Conservation (phyloP, 176 grass and related monocot species). For the Dendrocalamus sinicus region DNA sequence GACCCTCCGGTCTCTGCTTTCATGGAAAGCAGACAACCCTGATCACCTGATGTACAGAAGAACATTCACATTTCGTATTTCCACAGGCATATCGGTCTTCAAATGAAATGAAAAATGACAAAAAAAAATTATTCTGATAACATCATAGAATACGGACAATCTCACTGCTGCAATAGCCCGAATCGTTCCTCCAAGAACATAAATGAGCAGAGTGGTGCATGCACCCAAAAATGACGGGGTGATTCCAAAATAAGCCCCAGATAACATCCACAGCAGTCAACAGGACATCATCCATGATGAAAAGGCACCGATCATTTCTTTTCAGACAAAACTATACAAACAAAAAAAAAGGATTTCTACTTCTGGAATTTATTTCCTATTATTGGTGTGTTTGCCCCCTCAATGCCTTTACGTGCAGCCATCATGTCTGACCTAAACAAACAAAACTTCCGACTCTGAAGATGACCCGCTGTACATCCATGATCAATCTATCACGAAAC, state of each 20-base stretch:
- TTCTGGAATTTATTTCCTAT: conserved; percentile 44
- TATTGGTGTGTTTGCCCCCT: conserved; percentile 41
- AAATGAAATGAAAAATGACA: neutral
- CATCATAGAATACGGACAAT: neutral
- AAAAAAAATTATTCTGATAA: neutral
- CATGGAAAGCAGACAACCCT: too few species aligned
- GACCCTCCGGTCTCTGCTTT: too few species aligned
- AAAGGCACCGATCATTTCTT: conserved; percentile 17
- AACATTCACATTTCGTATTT: neutral
- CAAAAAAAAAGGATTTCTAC: conserved; percentile 35
- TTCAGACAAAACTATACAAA: conserved; percentile 48
- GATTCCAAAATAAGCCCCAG: conserved; percentile 25
- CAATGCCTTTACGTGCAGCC: conserved; percentile 29
- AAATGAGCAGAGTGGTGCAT: neutral
- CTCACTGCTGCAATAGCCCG: neutral
- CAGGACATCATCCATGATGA: conserved; percentile 1
- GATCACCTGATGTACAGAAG: neutral
- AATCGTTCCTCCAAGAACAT: conserved; percentile 19
- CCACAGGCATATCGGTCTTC: neutral
- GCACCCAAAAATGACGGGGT: conserved; percentile 35
- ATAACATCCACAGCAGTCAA: conserved; percentile 29
- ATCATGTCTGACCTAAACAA: conserved; percentile 45
- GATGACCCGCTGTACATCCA: conserved; percentile 42
- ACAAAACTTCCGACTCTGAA: conserved; percentile 48
- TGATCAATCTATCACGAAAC: conserved; percentile 11